Evolutionary conservation across 164 flowering plant genomes (phyloP), one percentile per base, ranked within the genome.

Genomic region (Houttuynia cordata): DNA sequence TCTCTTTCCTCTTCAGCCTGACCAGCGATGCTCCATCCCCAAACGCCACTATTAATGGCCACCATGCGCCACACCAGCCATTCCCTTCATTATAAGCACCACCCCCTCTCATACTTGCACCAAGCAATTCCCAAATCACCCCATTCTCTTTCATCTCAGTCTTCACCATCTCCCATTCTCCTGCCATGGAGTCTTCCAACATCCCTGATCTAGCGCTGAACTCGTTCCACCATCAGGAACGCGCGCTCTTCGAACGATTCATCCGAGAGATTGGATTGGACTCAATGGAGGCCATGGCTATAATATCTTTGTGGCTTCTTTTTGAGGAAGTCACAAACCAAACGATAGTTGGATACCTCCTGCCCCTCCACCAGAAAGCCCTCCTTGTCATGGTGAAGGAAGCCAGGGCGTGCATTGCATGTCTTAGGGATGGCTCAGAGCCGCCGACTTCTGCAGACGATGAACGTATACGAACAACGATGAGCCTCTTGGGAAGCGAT

Each of bases 241-340:
- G 50, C 2, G 50, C 34, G 2, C 19, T 62, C 64, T 53, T 52
- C 56, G 13, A 10, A 15, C 58, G 64, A 14, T 24, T 62, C 10
- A 57, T 62, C 30, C 7, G 37, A 3, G 20, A 53, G 1, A 52
- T 62, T 57, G 25, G 49, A 21, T 20, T 41, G 34, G 57, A 53
- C 15, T 49, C 64, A 10, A 4, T 37, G 8, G 30, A 37, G 19
- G n/a, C 58, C 22, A 53, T 37, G 64, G 25, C 10, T 7, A 14
- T 62, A 15, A 40, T 62, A 0, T 49, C 64, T 0, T 12, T 62
- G 14, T 62, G 64, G 64, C 57, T 62, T 21, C 53, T 53, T n/a
- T 12, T 61, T 0, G 64, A 61, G 10, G 10, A 30, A 20, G 8
- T 19, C 1, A 56, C 57, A 0, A 21, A 23, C 13, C 47, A 5